These are phyloP conservation scores for Lentinus brumalis DNA, from an alignment of 768 basidiomycete species.

Conservation along the genomic window DNA sequence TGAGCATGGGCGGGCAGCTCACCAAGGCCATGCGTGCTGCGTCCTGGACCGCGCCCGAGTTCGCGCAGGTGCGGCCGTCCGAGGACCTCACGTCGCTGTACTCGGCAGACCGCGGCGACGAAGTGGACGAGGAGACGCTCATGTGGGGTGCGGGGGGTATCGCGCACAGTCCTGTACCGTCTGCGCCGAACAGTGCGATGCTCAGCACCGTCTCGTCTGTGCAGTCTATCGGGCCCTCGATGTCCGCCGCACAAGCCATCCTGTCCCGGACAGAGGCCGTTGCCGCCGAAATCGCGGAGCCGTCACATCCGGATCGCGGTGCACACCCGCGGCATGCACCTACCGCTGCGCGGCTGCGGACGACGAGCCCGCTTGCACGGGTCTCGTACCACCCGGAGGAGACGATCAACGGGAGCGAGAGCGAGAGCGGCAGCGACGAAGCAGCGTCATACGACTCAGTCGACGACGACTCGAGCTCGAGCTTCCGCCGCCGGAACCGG, in stretches of 20 bases:
- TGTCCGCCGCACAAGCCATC: constrained; percentile 30
- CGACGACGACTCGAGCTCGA: constrained; percentile 29
- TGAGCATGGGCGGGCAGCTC: constrained; percentile 29
- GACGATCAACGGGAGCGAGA: constrained; percentile 4
- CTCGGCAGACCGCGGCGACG: constrained; percentile 42
- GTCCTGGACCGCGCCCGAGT: constrained; percentile 61
- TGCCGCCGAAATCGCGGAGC: constrained; percentile 22
- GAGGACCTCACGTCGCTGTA: constrained; percentile 48
- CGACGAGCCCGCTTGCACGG: constrained; percentile 43
- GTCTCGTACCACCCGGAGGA: constrained; percentile 22
- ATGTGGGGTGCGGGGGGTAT: constrained; percentile 55
- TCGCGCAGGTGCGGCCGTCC: constrained; percentile 36
- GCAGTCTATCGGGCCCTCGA: constrained; percentile 21
- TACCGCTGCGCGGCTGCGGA: constrained; percentile 25
- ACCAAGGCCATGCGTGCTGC: constrained; percentile 59
- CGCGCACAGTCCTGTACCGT: constrained; percentile 30
- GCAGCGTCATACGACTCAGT: constrained; percentile 21
- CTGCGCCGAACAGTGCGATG: constrained; percentile 25
- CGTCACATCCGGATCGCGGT: constrained; percentile 15
- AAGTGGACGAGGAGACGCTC: constrained; percentile 53
- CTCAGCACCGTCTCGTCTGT: constrained; percentile 31
- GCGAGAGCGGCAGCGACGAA: constrained; percentile 15
- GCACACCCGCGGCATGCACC: not conserved
- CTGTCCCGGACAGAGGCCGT: constrained; percentile 35
- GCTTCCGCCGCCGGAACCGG: not conserved